Evolutionary conservation across 495 filamentous ascomycete genomes (phyloP), one percentile per base, ranked within the genome.

Genomic region (Lasiosphaeris hirsuta): DNA sequence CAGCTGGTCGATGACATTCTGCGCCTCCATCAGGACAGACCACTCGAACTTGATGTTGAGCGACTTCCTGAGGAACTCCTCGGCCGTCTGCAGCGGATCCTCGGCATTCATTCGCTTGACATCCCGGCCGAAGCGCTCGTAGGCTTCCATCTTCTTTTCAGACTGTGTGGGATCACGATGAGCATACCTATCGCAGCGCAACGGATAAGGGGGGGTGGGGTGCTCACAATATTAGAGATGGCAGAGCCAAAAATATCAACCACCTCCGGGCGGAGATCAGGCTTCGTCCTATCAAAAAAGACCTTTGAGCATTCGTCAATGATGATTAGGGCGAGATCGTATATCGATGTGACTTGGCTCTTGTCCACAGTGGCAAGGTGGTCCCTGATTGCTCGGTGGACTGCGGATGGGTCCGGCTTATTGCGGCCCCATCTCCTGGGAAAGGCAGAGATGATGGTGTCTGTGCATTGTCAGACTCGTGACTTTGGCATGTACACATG

Each of bases 41-140:
- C 85, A 86, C 65, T 90, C 87, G 13, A 79, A 78, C 43, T 84
- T 84, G 51, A 90, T 89, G 49, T 90, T 84, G 10, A 89, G 78
- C 2, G 88, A 74, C 19, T 82, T 77, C 57, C 86, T 51, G 10
- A 67, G 64, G n/a, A 67, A 49, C 37, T 67, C 64, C 36, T 67
- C 64, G 30, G 58, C 46, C 10, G 64, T 81, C 19, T 75, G 69
- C 4, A 68, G 60, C 0, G 62, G 62, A 18, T 60, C 63, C 8
- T 71, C 66, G 15, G 61, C 54, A 55, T 74, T 62, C 64, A 67
- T 67, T 14, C 61, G 56, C 58, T 65, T 68, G 53, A 57, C 63
- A 51, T 59, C 67, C 43, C 47, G 60, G 3, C 60, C 58, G 11
- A 67, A 65, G 15, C 60, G 56, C 43, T 61, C 60, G 40, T 67